Conservation (phyloP, 805 yeast genomes). For the Nakazawaea sp. region DNA sequence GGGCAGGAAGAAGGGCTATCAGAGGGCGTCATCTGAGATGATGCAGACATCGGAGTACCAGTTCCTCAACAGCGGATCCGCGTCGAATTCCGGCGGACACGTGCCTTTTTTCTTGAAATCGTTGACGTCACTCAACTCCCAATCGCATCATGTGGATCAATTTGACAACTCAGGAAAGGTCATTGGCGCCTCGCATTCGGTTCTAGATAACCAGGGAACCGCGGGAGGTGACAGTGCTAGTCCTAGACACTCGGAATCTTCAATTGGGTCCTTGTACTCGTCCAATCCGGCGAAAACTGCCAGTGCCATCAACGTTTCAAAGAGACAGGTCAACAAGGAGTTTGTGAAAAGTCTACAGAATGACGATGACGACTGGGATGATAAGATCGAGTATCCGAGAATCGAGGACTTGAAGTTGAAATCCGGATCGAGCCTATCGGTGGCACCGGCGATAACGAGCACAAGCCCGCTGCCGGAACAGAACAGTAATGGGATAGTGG, state of each 20-base stretch:
- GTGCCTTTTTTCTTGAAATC: slow-evolving; percentile 16
- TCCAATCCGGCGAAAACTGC: slow-evolving; percentile 11
- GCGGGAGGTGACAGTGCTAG: slow-evolving; percentile 11
- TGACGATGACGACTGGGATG: slow-evolving; percentile 91
- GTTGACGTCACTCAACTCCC: neutral
- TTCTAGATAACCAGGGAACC: slow-evolving; percentile 1
- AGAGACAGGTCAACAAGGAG: slow-evolving; percentile 10
- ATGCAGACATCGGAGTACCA: slow-evolving; percentile 23
- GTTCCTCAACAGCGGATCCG: slow-evolving; percentile 12
- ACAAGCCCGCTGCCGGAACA: neutral
- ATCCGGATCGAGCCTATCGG: neutral
- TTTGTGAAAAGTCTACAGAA: slow-evolving; percentile 20
- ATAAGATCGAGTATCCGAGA: slow-evolving; percentile 31
- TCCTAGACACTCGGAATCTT: slow-evolving; percentile 13
- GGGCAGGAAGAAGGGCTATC: slow-evolving; percentile 25
- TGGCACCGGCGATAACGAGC: neutral
- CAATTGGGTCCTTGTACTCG: slow-evolving; percentile 10
- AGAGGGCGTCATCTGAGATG: slow-evolving; percentile 23
- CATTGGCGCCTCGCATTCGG: slow-evolving; percentile 49
- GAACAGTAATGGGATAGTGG: slow-evolving; percentile 12
- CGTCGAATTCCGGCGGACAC: neutral
- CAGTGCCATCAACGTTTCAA: slow-evolving; percentile 9
- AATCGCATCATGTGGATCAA: slow-evolving; percentile 8
- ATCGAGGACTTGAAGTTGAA: slow-evolving; percentile 5
- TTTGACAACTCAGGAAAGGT: slow-evolving; percentile 22